Evolutionary conservation across 164 flowering plant genomes (phyloP), one percentile per base, ranked within the genome.

Genomic region (Liquidambar formosana): DNA sequence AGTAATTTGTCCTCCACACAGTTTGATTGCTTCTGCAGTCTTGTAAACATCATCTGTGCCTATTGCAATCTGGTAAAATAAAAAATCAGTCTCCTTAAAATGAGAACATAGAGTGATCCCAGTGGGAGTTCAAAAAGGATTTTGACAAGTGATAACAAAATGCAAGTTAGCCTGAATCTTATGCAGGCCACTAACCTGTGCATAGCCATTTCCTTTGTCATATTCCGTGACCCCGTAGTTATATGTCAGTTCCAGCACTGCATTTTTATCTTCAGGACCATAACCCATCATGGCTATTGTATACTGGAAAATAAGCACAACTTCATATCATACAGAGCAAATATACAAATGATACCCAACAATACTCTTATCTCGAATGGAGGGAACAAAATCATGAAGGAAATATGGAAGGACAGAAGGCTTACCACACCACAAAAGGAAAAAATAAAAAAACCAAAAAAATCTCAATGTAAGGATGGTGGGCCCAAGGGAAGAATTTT

Each of bases 141-240:
- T 51, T 19, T 16, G 41, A 49, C 6, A 33, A 33, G 41, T 33
- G 41, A 4, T 62, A 21, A 45, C n/a, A 22, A 22, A 16, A 22
- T 43, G 33, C 33, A 63, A 45, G 27, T 63, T 44, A 21, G 11
- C 64, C 6, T 3, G 44, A 43, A 58, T 16, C 51, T 54, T 41
- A 47, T 58, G 46, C 8, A 47, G 10, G 46, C 18, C 2, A 9
- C 46, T 60, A 28, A 83, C 86, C 86, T 83, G 86, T 0, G 79
- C 78, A 73, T 83, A 83, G 38, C 65, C 86, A 69, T 83, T 79
- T 67, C 86, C 86, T 69, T 81, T 83, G 61, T 78, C 81, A 61
- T 83, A 83, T 46, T 81, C 79, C 5, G 73, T 76, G 70, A 83
- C 75, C 14, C 82, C 86, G 71, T 83, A 81, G 46, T 83, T 83